phyloP scores from a whole-genome alignment of 1,139 yeast species.

The Suhomyces terraborum region DNA sequence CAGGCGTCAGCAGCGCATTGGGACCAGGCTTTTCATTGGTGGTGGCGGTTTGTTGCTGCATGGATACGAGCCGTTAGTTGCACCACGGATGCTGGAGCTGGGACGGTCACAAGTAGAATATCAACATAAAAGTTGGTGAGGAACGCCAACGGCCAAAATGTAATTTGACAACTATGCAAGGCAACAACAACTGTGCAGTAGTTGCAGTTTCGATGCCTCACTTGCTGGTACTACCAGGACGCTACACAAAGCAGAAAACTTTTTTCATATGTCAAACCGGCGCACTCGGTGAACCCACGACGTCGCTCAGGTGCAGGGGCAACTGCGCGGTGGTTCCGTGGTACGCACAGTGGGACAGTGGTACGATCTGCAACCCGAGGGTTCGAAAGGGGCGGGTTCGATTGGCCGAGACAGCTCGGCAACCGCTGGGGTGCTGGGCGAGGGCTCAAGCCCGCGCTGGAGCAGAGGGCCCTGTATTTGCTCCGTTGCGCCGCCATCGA shows the following conservation, averaged over 20 bases:
- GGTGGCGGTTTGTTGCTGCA: slow-evolving; percentile 11
- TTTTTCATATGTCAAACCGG: slow-evolving; percentile 10
- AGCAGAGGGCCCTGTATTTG: too few species aligned
- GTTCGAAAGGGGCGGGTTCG: background rate
- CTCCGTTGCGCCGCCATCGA: too few species aligned
- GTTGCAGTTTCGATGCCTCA: slow-evolving; percentile 10
- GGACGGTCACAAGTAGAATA: slow-evolving; percentile 2
- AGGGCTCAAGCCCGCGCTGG: too few species aligned
- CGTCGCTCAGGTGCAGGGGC: background rate
- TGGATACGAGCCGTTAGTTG: slow-evolving; percentile 6
- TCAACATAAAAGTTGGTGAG: slow-evolving; percentile 7
- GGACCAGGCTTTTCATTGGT: slow-evolving; percentile 11
- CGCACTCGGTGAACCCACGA: slow-evolving; percentile 4
- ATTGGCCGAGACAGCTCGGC: background rate
- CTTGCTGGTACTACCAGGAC: background rate
- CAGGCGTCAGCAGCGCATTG: slow-evolving; percentile 10
- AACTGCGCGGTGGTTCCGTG: too few species aligned
- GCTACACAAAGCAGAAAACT: slow-evolving; percentile 10
- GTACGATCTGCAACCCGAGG: background rate
- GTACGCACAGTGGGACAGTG: too few species aligned
- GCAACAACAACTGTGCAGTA: slow-evolving; percentile 2
- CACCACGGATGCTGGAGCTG: slow-evolving; percentile 2
- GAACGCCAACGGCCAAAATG: background rate
- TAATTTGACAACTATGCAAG: slow-evolving; percentile 1
- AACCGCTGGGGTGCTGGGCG: too few species aligned